Conservation (phyloP, 129 eudicot species). For the Lonicera japonica region DNA sequence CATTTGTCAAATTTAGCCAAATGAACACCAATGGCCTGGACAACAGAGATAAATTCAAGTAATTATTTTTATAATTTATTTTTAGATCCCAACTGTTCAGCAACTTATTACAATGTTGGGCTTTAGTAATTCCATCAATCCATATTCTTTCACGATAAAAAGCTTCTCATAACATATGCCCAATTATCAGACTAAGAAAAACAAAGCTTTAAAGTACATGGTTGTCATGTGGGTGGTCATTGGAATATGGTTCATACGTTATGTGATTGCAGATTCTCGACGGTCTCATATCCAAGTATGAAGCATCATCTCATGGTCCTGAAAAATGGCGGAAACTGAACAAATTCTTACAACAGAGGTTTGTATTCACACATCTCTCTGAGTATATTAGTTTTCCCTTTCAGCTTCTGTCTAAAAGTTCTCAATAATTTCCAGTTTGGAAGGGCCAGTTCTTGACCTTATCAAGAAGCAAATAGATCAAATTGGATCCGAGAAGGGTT, state of each 20-base stretch:
- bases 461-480: conserved; percentile 78
- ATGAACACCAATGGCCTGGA: no score
- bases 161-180: no score
- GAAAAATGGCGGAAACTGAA: conserved; percentile 74
- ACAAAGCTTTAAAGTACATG: no score
- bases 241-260: no score
- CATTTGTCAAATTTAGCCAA: no score
- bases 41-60: no score
- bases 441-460: conserved; percentile 81
- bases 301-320: conserved; percentile 81
- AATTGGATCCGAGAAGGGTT: conserved; percentile 55
- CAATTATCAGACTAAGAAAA: no score
- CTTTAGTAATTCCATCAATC: no score
- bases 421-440: conserved; percentile 46
- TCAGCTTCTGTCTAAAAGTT: conserved; percentile 2
- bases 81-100: no score
- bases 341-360: conserved; percentile 81
- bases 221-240: not conserved
- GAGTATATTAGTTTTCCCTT: not conserved
- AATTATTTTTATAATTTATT: no score
- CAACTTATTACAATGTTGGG: no score
- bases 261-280: conserved; percentile 63
- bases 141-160: no score
- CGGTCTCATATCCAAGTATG: conserved; percentile 73
- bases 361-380: conserved; percentile 6